A percentile compares a stretch with the other conserved stretches of the same genome.
These are phyloP conservation scores for Fusarium virguliforme DNA, from an alignment of 2,329 filamentous ascomycete genomes.

Conservation along the genomic window DNA sequence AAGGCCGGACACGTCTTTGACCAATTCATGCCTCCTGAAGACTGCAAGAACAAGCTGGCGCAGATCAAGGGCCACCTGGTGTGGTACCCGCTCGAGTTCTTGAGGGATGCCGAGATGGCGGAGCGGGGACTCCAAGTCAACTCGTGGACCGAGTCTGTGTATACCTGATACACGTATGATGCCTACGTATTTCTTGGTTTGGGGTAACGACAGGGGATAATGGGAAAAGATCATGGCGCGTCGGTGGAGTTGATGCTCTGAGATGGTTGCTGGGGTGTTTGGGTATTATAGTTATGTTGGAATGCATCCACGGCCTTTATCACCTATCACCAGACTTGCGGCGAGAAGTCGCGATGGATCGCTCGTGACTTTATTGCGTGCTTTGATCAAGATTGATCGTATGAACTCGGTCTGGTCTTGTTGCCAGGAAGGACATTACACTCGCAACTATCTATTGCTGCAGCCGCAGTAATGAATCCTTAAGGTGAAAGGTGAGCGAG, in stretches of 20 bases:
- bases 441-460: no score
- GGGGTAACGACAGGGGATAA: background rate
- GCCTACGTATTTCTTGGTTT: background rate
- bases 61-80: constrained; percentile 90
- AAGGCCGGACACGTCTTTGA: constrained; percentile 92
- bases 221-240: constrained; percentile 5
- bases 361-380: background rate
- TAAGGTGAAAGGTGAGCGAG: background rate
- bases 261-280: constrained; percentile 6
- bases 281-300: background rate
- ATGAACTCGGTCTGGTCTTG: background rate
- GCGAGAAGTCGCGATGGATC: background rate
- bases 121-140: constrained; percentile 92
- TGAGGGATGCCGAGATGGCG: constrained; percentile 89
- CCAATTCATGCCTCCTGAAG: constrained; percentile 79
- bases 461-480: background rate
- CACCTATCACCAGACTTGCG: background rate
- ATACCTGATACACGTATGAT: constrained; percentile 67
- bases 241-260: constrained; percentile 3
- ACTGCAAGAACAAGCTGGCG: constrained; percentile 83
- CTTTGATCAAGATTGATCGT: background rate
- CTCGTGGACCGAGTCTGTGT: constrained; percentile 87
- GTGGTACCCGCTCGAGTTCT: constrained; percentile 93
- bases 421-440: no score
- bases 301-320: background rate